Evolutionary conservation across 495 filamentous ascomycete genomes (phyloP).

Genomic region (Bacidia rubella): DNA sequence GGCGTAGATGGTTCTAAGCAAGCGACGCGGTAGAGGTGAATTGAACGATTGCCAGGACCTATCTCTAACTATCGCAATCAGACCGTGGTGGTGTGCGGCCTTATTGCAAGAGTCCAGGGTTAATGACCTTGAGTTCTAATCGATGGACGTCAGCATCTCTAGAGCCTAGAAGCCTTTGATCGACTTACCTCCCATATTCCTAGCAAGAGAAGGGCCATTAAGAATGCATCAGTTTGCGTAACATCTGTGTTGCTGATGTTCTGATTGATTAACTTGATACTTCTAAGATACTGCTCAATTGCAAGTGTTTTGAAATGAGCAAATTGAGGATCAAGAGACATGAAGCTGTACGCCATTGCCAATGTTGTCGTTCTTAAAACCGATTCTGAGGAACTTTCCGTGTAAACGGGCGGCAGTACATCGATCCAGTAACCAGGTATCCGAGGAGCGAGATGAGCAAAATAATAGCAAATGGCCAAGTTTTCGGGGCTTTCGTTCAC

Average conservation of each 20-base stretch:
- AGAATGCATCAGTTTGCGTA: neutral
- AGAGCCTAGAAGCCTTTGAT: neutral
- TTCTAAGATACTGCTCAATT: neutral
- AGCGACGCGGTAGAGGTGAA: neutral
- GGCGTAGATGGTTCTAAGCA: neutral
- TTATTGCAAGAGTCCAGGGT: neutral
- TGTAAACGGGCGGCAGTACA: neutral
- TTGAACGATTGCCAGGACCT: neutral
- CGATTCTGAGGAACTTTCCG: too few species aligned
- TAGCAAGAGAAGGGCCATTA: neutral
- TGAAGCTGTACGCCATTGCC: slow-evolving; percentile 1
- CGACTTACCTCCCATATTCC: slow-evolving; percentile 2
- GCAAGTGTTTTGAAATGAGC: slow-evolving; percentile 1
- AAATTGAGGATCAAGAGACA: neutral
- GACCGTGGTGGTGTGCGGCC: neutral
- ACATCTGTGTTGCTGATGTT: too few species aligned
- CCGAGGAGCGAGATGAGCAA: neutral
- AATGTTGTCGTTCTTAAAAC: neutral
- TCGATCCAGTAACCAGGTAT: neutral
- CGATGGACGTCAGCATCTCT: neutral
- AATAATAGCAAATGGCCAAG: neutral
- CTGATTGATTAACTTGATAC: neutral
- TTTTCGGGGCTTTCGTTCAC: neutral
- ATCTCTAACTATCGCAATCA: neutral
- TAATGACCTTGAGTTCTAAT: neutral